Evolutionary conservation across 2,329 filamentous ascomycete species (phyloP).

Genomic region (Arachnomyces sp.): DNA sequence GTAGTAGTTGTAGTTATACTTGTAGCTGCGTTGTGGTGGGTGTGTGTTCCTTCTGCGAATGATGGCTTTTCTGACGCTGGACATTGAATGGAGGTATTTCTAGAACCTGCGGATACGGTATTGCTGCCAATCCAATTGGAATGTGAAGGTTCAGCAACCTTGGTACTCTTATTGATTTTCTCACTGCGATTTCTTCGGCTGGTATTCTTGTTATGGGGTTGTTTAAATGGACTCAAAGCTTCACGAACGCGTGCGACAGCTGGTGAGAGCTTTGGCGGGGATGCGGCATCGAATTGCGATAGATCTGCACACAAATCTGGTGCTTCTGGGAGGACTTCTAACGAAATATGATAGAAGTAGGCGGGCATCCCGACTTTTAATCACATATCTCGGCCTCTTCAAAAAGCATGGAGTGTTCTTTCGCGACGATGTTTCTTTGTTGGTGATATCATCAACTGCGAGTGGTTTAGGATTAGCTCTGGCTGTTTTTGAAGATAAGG

Average conservation of each 20-base stretch:
- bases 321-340: slow-evolving; percentile 48
- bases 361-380: slow-evolving; percentile 46
- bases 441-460: slow-evolving; percentile 1
- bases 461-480: background rate
- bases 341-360: slow-evolving; percentile 56
- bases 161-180: too few relatives aligned
- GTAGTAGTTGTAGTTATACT: slow-evolving; percentile 12
- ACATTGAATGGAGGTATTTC: too few relatives aligned
- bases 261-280: background rate
- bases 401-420: background rate
- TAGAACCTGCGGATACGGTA: too few relatives aligned
- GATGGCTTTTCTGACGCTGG: too few relatives aligned
- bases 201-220: too few relatives aligned
- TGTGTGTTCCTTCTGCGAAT: background rate
- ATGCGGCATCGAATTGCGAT: background rate
- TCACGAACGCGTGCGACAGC: slow-evolving; percentile 6
- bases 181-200: too few relatives aligned
- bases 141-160: too few relatives aligned
- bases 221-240: slow-evolving; percentile 9
- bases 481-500: too few relatives aligned
- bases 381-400: slow-evolving; percentile 10
- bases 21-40: slow-evolving; percentile 34
- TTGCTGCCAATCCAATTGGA: too few relatives aligned
- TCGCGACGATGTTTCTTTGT: background rate
- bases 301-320: too few relatives aligned